A percentile compares a stretch with the other conserved stretches of the same genome.
phyloP scores from a whole-genome alignment of 2,329 filamentous ascomycete genomes.

The Aureobasidium vineae region DNA sequence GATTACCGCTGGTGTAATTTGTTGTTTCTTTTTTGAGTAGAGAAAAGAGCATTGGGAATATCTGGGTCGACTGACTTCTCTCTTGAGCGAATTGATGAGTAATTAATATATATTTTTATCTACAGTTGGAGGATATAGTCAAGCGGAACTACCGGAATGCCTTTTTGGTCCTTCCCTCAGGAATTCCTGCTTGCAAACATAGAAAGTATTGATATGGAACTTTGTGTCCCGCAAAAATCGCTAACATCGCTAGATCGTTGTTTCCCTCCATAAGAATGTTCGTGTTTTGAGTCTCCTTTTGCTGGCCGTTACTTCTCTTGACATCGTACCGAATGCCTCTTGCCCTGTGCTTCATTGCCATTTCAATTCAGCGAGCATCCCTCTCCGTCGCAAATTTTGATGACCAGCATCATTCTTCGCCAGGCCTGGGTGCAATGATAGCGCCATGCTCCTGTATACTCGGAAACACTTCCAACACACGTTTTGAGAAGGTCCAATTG shows the following conservation, averaged over 20 bases:
- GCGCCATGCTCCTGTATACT: constrained; percentile 6
- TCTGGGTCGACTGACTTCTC: no score
- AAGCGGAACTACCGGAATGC: no score
- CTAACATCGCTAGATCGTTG: not conserved
- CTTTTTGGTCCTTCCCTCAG: no score
- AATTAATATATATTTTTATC: no score
- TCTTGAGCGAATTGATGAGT: no score
- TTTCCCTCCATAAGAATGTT: not conserved
- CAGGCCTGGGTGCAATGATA: not conserved
- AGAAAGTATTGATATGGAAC: no score
- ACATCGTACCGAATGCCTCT: not conserved
- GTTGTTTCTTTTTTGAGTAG: no score
- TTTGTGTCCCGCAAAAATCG: not conserved
- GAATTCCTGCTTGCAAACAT: no score
- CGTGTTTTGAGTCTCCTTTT: not conserved
- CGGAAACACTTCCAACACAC: constrained; percentile 3
- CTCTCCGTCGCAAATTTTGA: not conserved
- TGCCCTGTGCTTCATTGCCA: not conserved
- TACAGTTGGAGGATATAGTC: no score
- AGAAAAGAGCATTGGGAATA: no score
- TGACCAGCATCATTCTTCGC: constrained; percentile 5
- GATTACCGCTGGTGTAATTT: no score
- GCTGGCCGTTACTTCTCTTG: not conserved
- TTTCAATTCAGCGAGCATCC: not conserved
- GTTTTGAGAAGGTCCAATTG: constrained; percentile 18